phyloP scores from a whole-genome alignment of 345 rosid genomes.

The Corymbia maculata region DNA sequence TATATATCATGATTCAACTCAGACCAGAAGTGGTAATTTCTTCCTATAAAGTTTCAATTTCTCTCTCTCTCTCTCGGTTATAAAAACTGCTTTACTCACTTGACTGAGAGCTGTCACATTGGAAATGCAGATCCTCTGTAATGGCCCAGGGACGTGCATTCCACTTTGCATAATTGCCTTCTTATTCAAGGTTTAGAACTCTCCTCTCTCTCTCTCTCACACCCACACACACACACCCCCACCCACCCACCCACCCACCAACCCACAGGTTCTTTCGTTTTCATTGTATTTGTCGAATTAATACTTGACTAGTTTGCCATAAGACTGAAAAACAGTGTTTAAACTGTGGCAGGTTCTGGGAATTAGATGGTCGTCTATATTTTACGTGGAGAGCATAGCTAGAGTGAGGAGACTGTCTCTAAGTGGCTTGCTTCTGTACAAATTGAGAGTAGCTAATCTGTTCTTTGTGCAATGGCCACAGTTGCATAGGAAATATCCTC shows the following conservation, averaged over 20 bases:
- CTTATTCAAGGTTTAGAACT: conserved; percentile 56
- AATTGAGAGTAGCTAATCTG: conserved; percentile 66
- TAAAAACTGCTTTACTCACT: not conserved
- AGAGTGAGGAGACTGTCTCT: conserved; percentile 82
- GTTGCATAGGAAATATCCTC: conserved; percentile 53
- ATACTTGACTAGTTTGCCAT: not conserved
- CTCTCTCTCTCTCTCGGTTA: not conserved
- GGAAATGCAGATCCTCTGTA: conserved; percentile 61
- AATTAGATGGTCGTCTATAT: conserved; percentile 73
- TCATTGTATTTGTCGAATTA: not conserved
- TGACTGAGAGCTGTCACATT: not conserved
- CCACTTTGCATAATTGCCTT: conserved; percentile 79
- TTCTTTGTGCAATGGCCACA: conserved; percentile 95
- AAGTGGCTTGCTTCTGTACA: conserved; percentile 84
- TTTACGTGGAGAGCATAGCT: conserved; percentile 92
- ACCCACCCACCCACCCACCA: not conserved
- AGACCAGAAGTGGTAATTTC: not conserved
- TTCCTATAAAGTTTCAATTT: not conserved
- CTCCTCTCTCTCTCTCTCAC: not conserved
- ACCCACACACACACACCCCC: not conserved
- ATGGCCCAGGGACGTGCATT: conserved; percentile 84
- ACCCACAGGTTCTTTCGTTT: not conserved
- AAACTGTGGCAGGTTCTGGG: conserved; percentile 43
- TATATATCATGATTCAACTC: not conserved
- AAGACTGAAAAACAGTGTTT: not conserved